Base-by-base conservation (phyloP, 345 rosid species). In the Hevea brasiliensis region DNA sequence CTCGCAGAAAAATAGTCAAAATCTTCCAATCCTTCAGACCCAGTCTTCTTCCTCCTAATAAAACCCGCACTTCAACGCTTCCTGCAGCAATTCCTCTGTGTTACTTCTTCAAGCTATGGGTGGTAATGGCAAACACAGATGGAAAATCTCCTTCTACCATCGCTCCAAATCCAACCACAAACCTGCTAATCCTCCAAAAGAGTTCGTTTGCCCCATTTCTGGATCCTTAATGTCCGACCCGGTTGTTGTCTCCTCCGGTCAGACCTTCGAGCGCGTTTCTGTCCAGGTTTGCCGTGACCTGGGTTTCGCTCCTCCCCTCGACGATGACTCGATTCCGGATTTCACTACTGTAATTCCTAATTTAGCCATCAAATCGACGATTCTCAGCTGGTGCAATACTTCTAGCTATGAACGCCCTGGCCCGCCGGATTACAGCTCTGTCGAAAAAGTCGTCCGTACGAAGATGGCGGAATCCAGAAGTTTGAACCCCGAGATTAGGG, bases 91-190 rank as follows among this genome's bases (percentile, higher is more conserved):
- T 21, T 11, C 3, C 7, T 21, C 6, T 50, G 32, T 27, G n/a
- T 1, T 32, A 13, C 29, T 37, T 61, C 29, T 47, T 44, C 1
- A 15, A 62, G 27, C 65, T 44, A 90, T 90, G 96, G 91, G 92
- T 59, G 88, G 86, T 13, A 88, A 76, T 65, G 92, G 91, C 29
- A 85, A 76, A 68, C 84, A 77, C 66, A 76, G 86, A 63, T 93
- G 98, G 98, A 82, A 72, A 51, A 72, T 90, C 70, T 89, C 88
- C 40, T 88, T 91, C 74, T 41, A 61, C 66, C 84, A 72, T 75
- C 85, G 80, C 23, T 74, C 85, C 6, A 32, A 58, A 27, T 45
- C 62, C 35, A 57, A 61, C 11, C 63, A 63, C 63, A 60, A 56
- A 11, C 67, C 74, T 12, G 26, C 67, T 20, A 23, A 9, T 9